Base-by-base conservation (phyloP, 2,329 filamentous ascomycete species). In the Leptographium radiaticola region DNA sequence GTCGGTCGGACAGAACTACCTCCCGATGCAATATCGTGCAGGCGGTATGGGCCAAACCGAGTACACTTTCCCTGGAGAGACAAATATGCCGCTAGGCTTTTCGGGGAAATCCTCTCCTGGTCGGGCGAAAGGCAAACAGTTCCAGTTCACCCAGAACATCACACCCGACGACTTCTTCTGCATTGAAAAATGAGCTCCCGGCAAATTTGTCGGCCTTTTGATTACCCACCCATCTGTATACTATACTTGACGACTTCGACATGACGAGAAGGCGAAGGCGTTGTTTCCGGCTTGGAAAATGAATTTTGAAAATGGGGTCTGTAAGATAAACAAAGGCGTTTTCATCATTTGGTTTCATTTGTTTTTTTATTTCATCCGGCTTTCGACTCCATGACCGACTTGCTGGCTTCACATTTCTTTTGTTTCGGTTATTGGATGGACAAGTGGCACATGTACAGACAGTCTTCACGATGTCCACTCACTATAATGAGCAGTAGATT, bases 1-100 rank as follows among this genome's bases (percentile, higher is more conserved):
- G 61, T 67, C 66, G 55, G 68, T 76, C 58, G 68, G 69, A 1
- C 66, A 70, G 11, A 62, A 65, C 11, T 75, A 73, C 49, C 71
- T 70, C 52, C 53, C 57, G 5, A 18, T 55, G 52, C 53, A 12
- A n/a, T 30, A 55, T 13, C 57, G 63, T 61, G 33, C 67, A 63
- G 51, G 65, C 62, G 38, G 65, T 60, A 48, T 61, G 2, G 56
- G 59, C 34, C 74, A 71, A 43, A 62, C 71, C 16, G 75, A 79
- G 57, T 79, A 75, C 60, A 72, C 73, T 59, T 79, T 77, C 69
- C 71, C 76, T 6, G 69, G 72, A 44, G 68, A 72, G 39, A 68
- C 71, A 2, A 68, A 69, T 31, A 18, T 52, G 13, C 63, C 66
- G 8, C 59, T 63, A 34, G 66, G 66, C 47, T 63, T 66, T 33